Evolutionary conservation across 2,329 filamentous ascomycete species (phyloP).

Genomic region (Neofusicoccum kwambonambiense): DNA sequence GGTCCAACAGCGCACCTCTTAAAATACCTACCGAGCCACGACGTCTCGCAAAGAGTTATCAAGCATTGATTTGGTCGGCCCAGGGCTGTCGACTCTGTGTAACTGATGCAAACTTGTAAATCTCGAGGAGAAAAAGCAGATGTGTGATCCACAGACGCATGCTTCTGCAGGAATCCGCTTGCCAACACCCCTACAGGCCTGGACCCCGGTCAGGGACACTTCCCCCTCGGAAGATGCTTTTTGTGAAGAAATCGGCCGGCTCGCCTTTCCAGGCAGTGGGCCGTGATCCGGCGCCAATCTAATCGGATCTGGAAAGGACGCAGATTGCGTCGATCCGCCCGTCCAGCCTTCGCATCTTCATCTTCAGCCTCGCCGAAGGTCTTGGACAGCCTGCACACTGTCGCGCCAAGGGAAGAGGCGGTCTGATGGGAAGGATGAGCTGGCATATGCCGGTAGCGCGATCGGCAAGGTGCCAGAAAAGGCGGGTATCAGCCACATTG

Average conservation of each 20-base stretch:
- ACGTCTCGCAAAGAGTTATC: conserved; percentile 9
- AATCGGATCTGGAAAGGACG: conserved; percentile 14
- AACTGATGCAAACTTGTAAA: conserved; percentile 17
- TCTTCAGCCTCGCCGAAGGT: conserved; percentile 6
- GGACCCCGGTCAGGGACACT: conserved; percentile 11
- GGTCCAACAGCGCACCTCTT: conserved; percentile 14
- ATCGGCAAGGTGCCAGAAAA: conserved; percentile 10
- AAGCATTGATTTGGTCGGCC: conserved; percentile 16
- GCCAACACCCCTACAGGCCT: conserved; percentile 7
- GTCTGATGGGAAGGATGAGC: conserved; percentile 10
- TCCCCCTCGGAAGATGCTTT: background rate
- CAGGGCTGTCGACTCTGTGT: conserved; percentile 17
- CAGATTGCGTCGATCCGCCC: conserved; percentile 11
- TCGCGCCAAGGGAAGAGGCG: conserved; percentile 2
- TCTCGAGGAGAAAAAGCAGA: conserved; percentile 11
- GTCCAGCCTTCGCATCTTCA: conserved; percentile 13
- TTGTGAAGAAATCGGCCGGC: conserved; percentile 17
- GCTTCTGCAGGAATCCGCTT: conserved; percentile 10
- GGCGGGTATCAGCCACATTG: conserved; percentile 14
- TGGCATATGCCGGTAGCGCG: conserved; percentile 12
- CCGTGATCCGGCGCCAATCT: conserved; percentile 1
- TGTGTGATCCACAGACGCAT: conserved; percentile 9
- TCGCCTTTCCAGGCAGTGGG: conserved; percentile 1
- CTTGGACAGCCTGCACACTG: background rate
- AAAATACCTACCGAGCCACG: conserved; percentile 12